These are phyloP conservation scores for Calocybe indica DNA, from an alignment of 768 basidiomycete species.

Conservation along the genomic window DNA sequence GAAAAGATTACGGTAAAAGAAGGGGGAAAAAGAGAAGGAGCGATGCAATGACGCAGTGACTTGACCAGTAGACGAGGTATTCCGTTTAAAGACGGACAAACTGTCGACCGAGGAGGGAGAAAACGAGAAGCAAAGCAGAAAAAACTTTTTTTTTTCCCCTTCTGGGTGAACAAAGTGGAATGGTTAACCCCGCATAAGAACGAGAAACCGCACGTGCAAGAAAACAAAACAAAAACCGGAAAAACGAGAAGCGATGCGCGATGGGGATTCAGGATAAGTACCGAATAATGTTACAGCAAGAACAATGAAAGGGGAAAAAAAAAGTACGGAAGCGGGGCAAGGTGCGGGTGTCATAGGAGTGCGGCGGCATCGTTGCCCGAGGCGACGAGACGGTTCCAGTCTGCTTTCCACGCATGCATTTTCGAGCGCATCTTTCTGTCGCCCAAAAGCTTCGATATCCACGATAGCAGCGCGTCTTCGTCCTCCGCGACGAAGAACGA, in stretches of 20 bases:
- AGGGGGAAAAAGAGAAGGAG: not conserved
- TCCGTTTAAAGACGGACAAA: no score
- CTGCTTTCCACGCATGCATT: slow-evolving; percentile 72
- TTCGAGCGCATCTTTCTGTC: slow-evolving; percentile 61
- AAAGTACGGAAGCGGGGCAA: no score
- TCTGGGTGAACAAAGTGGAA: no score
- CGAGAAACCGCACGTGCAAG: no score
- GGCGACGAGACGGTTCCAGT: slow-evolving; percentile 71
- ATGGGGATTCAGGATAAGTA: not conserved
- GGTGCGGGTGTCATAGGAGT: slow-evolving; percentile 22
- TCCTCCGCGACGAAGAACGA: slow-evolving; percentile 94
- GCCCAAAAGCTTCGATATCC: slow-evolving; percentile 62
- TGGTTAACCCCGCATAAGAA: no score
- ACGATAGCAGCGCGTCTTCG: slow-evolving; percentile 75
- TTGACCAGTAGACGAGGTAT: no score
- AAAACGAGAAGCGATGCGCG: slow-evolving; percentile 2
- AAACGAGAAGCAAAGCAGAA: not conserved
- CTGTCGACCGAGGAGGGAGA: not conserved
- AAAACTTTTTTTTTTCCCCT: not conserved
- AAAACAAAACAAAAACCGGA: not conserved
- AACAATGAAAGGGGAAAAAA: no score
- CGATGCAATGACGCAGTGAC: not conserved
- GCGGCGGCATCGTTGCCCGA: slow-evolving; percentile 56
- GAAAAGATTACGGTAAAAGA: not conserved
- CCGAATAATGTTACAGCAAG: no score